Conservation (phyloP, 306 rosid genomes). For the Vigna nakashimae region DNA sequence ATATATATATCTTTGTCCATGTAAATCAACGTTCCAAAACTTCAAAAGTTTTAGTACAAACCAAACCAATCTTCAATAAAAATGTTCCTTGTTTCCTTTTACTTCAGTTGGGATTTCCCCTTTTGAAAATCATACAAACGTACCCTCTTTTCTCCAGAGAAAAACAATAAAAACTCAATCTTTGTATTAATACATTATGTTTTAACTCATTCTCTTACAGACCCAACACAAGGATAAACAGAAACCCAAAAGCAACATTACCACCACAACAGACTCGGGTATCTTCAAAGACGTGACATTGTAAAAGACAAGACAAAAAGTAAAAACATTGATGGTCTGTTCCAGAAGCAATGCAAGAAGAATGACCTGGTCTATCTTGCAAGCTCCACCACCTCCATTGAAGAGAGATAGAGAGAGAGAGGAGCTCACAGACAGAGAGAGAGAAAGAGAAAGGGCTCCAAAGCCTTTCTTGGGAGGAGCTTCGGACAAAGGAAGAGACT, state of each 20-base stretch:
- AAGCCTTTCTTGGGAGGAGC: slow-evolving; percentile 31
- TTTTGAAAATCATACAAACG: not conserved
- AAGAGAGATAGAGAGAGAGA: slow-evolving; percentile 44
- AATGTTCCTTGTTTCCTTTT: not conserved
- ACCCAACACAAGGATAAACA: not conserved
- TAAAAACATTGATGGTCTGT: not conserved
- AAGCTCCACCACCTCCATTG: slow-evolving; percentile 51
- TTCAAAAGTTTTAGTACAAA: not conserved
- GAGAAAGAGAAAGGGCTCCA: not conserved
- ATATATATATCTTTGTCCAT: not conserved
- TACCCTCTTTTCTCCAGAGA: not conserved
- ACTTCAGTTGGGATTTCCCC: not conserved
- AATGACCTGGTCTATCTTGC: slow-evolving; percentile 62
- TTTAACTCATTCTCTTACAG: not conserved
- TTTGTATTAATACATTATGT: slow-evolving; percentile 26
- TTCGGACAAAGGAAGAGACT: slow-evolving; percentile 7
- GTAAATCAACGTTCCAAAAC: slow-evolving; percentile 30
- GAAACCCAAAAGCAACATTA: not conserved
- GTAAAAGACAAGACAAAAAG: not conserved
- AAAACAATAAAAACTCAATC: slow-evolving; percentile 37
- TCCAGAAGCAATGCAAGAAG: not conserved
- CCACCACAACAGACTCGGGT: slow-evolving; percentile 1
- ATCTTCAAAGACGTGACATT: slow-evolving; percentile 16
- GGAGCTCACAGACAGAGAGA: slow-evolving; percentile 42
- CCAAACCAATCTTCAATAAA: not conserved